Percentiles rank a stretch among this genome's conserved stretches.
These are phyloP conservation scores for Vinca minor DNA, from an alignment of 257 asterid genomes.

Conservation along the genomic window DNA sequence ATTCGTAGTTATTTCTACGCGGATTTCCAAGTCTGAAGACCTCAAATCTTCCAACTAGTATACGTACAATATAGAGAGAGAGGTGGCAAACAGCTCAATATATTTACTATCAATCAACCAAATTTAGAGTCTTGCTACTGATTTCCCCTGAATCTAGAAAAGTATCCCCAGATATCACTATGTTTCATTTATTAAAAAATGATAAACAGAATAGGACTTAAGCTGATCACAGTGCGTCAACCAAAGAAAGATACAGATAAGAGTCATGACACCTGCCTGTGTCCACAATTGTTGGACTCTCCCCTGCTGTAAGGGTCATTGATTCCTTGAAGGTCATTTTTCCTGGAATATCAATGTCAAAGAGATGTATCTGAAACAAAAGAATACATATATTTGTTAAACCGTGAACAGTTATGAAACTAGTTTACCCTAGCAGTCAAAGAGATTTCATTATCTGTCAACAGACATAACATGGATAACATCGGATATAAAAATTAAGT, in stretches of 20 bases:
- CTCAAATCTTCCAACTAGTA: not conserved
- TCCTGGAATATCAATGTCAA: conserved; percentile 85
- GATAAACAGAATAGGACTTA: not conserved
- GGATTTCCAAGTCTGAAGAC: not conserved
- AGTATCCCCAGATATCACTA: not conserved
- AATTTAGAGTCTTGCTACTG: not conserved
- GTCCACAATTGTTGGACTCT: conserved; percentile 70
- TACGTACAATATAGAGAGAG: not conserved
- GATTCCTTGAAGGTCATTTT: conserved; percentile 74
- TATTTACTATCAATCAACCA: not conserved
- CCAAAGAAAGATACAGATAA: not conserved
- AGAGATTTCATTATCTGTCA: conserved; percentile 4
- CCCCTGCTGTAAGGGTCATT: conserved; percentile 78
- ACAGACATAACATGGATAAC: not conserved
- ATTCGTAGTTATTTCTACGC: not conserved
- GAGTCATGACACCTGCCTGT: conserved; percentile 48
- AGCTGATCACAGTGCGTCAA: not conserved
- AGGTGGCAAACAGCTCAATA: not conserved
- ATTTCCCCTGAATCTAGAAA: not conserved
- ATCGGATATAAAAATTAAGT: not conserved
- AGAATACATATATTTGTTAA: conserved; percentile 5
- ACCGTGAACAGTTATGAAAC: conserved; percentile 12
- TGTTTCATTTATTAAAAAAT: no score
- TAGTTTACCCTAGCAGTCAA: not conserved
- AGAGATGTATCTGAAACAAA: conserved; percentile 65